Base-by-base conservation (phyloP, 1,284 basidiomycete genomes). In the Ceratobasidium sp. region DNA sequence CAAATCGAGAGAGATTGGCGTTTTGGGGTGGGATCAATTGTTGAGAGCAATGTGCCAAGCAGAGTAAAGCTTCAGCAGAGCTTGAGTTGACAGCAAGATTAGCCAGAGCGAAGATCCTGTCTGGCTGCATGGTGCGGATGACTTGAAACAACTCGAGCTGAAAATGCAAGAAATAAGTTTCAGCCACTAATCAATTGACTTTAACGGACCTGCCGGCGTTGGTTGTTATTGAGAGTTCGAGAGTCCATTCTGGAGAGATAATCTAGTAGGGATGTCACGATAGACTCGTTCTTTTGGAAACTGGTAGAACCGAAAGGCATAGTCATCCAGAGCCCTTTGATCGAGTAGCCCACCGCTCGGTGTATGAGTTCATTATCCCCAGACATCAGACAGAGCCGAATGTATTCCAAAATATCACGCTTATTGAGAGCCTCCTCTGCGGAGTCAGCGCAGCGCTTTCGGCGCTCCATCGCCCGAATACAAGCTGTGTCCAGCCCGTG, bases 341-440 rank as follows among this genome's bases (percentile, higher is more conserved):
- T 76, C 75, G 88, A 84, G 18, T 89, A 76, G 12, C 87, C 81
- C 0, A 88, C 89, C 0, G 88, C 89, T 36, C 89, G 26, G 2
- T 30, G 61, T 4, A 50, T 1, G 3, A 39, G n/a, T 23, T 8
- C 88, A 85, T 78, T 76, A 3, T 59, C 34, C 12, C 48, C 28
- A 3, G 67, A 59, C 5, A 1, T 1, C 43, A 26, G 39, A 0
- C 59, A 55, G 18, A 60, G 21, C 23, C 43, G 39, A 14, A 70
- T 43, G 23, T 43, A 41, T 58, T 70, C 53, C 26, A 58, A 86
- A 0, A 77, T 64, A 55, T 79, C 81, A 73, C 82, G 79, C 3
- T 78, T 88, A 85, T 78, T 76, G 1, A 88, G 77, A 74, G 88
- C 85, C n/a, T 89, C 76, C 16, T 87, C 81, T 0, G 88, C 89